phyloP scores from a whole-genome alignment of 495 filamentous ascomycete species.

The Podospora appendiculata region DNA sequence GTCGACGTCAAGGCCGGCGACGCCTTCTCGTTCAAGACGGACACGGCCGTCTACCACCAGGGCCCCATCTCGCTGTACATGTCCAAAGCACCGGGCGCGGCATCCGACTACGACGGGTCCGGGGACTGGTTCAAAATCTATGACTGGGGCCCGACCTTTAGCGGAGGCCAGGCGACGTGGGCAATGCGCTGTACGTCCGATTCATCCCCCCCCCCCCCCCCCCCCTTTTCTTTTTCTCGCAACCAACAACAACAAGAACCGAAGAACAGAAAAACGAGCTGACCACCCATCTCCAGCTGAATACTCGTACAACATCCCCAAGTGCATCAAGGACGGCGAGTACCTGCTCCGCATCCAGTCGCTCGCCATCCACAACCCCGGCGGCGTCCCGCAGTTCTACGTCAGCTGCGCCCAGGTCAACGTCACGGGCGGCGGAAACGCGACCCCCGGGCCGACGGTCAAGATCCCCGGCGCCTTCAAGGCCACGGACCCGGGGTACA shows the following conservation, averaged over 20 bases:
- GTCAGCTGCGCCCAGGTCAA: slow-evolving; percentile 53
- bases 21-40: slow-evolving; percentile 40
- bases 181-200: slow-evolving; percentile 33
- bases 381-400: slow-evolving; percentile 43
- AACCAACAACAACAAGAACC: no score
- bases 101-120: slow-evolving; percentile 38
- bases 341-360: slow-evolving; percentile 57
- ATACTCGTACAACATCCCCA: slow-evolving; percentile 49
- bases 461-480: slow-evolving; percentile 50
- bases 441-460: slow-evolving; percentile 36
- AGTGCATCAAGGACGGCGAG: slow-evolving; percentile 45
- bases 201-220: no score
- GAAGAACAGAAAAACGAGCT: no score
- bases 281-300: slow-evolving; percentile 14
- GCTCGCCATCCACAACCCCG: slow-evolving; percentile 55
- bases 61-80: slow-evolving; percentile 49
- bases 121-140: slow-evolving; percentile 49
- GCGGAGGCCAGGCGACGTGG: slow-evolving; percentile 26
- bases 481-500: slow-evolving; percentile 47
- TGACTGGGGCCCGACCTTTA: slow-evolving; percentile 37
- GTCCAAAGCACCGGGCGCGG: slow-evolving; percentile 41
- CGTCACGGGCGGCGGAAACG: slow-evolving; percentile 42
- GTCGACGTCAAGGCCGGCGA: slow-evolving; percentile 44
- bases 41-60: slow-evolving; percentile 52
- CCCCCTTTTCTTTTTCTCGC: no score